Evolutionary conservation across 192 early-diverging fungal species (phyloP).

Genomic region (Helicostylum pulchrum): DNA sequence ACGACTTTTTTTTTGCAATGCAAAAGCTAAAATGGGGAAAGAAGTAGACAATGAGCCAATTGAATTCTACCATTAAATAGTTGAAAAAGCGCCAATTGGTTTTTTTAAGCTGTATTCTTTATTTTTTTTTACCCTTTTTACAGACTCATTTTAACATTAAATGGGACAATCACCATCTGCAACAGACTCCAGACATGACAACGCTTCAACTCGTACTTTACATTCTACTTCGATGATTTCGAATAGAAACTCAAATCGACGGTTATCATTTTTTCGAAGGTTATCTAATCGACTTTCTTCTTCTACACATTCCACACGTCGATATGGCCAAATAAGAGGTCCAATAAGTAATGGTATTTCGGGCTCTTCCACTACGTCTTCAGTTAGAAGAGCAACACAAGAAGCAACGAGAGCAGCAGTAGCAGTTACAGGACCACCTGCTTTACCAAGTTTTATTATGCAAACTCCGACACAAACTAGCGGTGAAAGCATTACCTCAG

Average conservation of each 20-base stretch:
- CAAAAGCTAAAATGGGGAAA: too few species aligned
- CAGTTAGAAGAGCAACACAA: slow-evolving; percentile 21
- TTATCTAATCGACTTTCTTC: slow-evolving; percentile 16
- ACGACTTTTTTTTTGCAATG: too few species aligned
- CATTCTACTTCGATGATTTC: slow-evolving; percentile 21
- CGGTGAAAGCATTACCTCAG: not conserved
- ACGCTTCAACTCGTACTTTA: slow-evolving; percentile 25
- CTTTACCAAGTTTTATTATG: not conserved
- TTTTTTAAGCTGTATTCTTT: too few species aligned
- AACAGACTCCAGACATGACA: slow-evolving; percentile 16
- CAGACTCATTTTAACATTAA: too few species aligned
- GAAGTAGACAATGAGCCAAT: too few species aligned
- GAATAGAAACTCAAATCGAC: slow-evolving; percentile 15
- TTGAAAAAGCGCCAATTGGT: too few species aligned
- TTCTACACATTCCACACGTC: not conserved
- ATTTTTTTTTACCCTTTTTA: too few species aligned
- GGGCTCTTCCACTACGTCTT: slow-evolving; percentile 21
- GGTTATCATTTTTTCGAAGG: slow-evolving; percentile 21
- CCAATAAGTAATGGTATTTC: too few species aligned
- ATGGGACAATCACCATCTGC: slow-evolving; percentile 29
- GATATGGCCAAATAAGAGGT: slow-evolving; percentile 18
- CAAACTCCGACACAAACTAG: not conserved
- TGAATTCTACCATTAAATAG: too few species aligned
- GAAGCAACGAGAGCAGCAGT: slow-evolving; percentile 22
- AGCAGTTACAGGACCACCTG: slow-evolving; percentile 22